A percentile compares a stretch with the other conserved stretches of the same genome.
phyloP scores from a whole-genome alignment of 2,329 filamentous ascomycete genomes.

The Aschersonia sp. region DNA sequence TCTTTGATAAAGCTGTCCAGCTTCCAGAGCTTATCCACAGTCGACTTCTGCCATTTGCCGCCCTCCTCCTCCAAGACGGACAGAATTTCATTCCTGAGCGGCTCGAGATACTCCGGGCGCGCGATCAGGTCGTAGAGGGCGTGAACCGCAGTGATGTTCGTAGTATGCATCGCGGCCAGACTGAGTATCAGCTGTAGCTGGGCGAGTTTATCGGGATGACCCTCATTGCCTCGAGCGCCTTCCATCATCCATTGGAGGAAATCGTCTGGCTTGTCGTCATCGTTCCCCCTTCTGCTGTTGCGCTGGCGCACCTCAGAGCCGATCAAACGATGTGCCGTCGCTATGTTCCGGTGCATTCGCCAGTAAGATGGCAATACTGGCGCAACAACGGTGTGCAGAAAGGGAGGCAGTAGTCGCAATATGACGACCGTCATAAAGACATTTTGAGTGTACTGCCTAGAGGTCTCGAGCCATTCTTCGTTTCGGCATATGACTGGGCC shows the following conservation, averaged over 20 bases:
- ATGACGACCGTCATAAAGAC: neutral
- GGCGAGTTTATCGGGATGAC: constrained; percentile 41
- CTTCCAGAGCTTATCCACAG: constrained; percentile 18
- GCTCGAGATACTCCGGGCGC: constrained; percentile 22
- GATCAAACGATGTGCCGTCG: constrained; percentile 21
- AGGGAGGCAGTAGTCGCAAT: neutral
- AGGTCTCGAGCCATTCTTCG: neutral
- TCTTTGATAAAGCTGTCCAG: constrained; percentile 2
- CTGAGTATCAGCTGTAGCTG: constrained; percentile 57
- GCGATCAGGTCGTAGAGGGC: constrained; percentile 23
- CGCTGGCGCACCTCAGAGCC: constrained; percentile 14
- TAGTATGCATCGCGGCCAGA: constrained; percentile 34
- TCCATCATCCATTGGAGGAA: constrained; percentile 29
- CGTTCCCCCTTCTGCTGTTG: constrained; percentile 5
- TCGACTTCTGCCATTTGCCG: constrained; percentile 15
- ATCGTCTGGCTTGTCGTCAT: constrained; percentile 11
- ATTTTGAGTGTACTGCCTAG: neutral
- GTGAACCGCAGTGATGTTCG: constrained; percentile 19
- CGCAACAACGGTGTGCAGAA: neutral
- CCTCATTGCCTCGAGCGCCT: constrained; percentile 9
- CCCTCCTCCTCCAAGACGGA: constrained; percentile 18
- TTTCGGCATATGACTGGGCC: neutral
- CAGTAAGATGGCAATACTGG: neutral
- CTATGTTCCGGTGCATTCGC: neutral
- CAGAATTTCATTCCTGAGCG: constrained; percentile 26